Evolutionary conservation across 768 basidiomycete genomes (phyloP), one percentile per base, ranked within the genome.

Genomic region (Trametes cinnabarina): DNA sequence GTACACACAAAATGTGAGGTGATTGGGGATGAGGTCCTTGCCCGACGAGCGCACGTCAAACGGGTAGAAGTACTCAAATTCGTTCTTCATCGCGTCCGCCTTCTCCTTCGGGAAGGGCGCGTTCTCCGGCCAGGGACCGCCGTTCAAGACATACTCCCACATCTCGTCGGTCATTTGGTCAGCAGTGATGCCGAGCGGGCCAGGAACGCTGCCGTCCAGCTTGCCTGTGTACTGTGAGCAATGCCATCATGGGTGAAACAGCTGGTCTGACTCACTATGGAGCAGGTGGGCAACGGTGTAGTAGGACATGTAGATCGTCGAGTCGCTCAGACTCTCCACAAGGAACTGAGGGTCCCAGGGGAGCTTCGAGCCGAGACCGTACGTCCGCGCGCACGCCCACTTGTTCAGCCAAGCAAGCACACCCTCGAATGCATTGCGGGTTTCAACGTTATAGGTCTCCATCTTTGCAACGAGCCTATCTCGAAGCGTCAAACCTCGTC

Each of bases 331-430:
- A 63, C 92, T 94, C 73, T 99, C 97, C 43, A 99, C 95, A 69
- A 98, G 79, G 82, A 95, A 98, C 51, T 92, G 86, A 17, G 88
- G 89, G 69, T 98, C 97, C 95, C 96, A 99, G 2, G 97, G 97
- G 57, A 99, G 76, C 67, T 90, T 89, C 2, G 95, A 94, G 19
- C 97, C 97, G 65, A 99, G 79, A 53, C 97, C 97, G 71, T 95
- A 98, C 5, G 92, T 93, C 37, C 97, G 83, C n/a, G 97, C 96
- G 72, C 97, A 99, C 2, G 97, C 97, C 97, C 97, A 99, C 72
- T 99, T 83, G 68, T 94, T 94, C 75, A 99, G 76, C 97, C 97
- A 99, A 48, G 84, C 88, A 68, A 99, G 77, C 7, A 91, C 92
- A 62, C 85, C 87, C 73, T 97, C 92, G 68, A 98, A 98, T 2